Base-by-base conservation (phyloP, 2,329 filamentous ascomycete species). In the Allantophomopsis cytisporea region DNA sequence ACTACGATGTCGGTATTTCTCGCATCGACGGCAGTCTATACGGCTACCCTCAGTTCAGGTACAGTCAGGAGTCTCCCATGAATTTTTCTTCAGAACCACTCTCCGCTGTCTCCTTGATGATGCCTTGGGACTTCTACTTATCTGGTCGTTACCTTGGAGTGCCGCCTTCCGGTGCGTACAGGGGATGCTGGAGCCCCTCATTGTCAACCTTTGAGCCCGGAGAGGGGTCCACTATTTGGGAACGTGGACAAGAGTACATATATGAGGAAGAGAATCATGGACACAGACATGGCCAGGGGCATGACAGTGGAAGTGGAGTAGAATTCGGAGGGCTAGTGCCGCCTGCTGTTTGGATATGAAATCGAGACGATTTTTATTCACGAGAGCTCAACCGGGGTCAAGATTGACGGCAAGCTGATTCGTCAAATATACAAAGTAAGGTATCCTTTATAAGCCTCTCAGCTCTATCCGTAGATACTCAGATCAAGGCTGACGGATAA, bases 31-130 rank as follows among this genome's bases (percentile, higher is more conserved):
- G 65, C 23, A 76, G 71, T 47, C 64, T 68, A 1, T 78, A 76
- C 41, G 49, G 61, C 35, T 76, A 70, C 48, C 67, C 71, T 13
- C 62, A 69, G 18, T 78, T 79, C 57, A 76, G 66, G 59, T 79
- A 77, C 63, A 78, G 74, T 55, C 67, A 71, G 39, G 75, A 79
- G 54, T 70, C 76, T 47, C 61, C 79, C 54, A 70, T 73, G 20
- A 61, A 73, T 49, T 60, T 76, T 50, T 64, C 66, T 44, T 60
- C 65, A 7, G 63, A 71, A 41, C 56, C 64, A 17, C 60, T 64
- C 14, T 63, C 65, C 11, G 58, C 58, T 35, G 64, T 60, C 35
- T 65, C 68, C 35, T 61, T 69, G 49, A 76, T 68, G 54, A 71
- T 73, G 13, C 53, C 76, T 52, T 62, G 66, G 48, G 55, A 57